Conservation (phyloP, 805 yeast genomes). For the Ogataea glucozyma region DNA sequence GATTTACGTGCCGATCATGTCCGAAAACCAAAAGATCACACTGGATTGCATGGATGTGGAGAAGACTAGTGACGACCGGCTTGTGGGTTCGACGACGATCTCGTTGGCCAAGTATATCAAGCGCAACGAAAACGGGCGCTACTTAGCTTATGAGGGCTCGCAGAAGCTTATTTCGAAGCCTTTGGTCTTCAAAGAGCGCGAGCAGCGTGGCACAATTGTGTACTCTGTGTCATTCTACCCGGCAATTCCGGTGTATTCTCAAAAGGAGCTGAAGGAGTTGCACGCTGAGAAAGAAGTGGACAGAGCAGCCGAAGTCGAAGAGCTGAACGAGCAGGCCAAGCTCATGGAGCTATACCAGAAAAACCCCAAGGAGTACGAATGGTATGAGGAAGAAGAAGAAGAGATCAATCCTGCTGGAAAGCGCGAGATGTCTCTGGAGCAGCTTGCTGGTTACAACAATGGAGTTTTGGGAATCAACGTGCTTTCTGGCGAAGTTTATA, state of each 20-base stretch:
- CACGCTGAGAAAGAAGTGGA: constrained; percentile 40
- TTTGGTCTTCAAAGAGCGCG: constrained; percentile 36
- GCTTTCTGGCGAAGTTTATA: constrained; percentile 47
- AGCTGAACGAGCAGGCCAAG: constrained; percentile 47
- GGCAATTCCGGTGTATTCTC: constrained; percentile 59
- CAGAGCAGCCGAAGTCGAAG: constrained; percentile 41
- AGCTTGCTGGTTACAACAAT: constrained; percentile 55
- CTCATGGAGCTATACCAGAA: constrained; percentile 53
- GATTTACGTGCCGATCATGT: constrained; percentile 58
- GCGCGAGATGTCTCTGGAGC: constrained; percentile 49
- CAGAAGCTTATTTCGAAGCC: constrained; percentile 42
- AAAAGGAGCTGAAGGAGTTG: constrained; percentile 52
- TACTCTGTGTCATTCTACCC: constrained; percentile 64
- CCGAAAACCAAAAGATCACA: constrained; percentile 58
- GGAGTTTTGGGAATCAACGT: constrained; percentile 64
- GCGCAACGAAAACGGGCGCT: constrained; percentile 48
- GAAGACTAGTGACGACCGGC: constrained; percentile 57
- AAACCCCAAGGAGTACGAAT: constrained; percentile 63
- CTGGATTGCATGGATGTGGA: constrained; percentile 70
- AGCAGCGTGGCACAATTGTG: constrained; percentile 51
- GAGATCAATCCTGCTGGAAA: constrained; percentile 37
- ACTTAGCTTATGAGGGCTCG: constrained; percentile 52
- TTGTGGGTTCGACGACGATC: constrained; percentile 58
- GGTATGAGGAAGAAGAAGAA: constrained; percentile 49
- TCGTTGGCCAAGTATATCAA: constrained; percentile 50